phyloP scores from a whole-genome alignment of 441 rosid species.

The Corymbia calophylla region DNA sequence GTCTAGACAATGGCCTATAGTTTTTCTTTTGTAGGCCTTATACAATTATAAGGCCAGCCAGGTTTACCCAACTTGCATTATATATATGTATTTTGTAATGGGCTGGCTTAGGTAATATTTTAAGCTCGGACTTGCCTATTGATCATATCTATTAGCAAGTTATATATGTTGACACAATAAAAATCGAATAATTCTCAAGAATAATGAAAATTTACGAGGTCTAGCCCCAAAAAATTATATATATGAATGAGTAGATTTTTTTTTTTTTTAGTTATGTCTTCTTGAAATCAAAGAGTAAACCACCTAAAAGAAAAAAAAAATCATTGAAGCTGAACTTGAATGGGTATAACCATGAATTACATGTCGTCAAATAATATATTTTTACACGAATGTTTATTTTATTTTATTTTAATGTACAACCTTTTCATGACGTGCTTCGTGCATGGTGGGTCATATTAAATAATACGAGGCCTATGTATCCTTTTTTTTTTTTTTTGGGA shows the following conservation, averaged over 20 bases:
- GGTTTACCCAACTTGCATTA: neutral
- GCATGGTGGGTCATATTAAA: neutral
- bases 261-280: neutral
- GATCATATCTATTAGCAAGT: no score
- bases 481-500: neutral
- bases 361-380: neutral
- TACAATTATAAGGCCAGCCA: neutral
- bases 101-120: neutral
- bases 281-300: neutral
- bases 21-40: no score
- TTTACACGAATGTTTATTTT: neutral
- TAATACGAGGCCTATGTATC: accelerated
- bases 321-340: neutral
- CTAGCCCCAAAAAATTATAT: neutral
- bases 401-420: accelerated
- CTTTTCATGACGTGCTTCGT: neutral
- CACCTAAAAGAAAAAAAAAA: neutral
- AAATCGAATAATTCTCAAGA: no score
- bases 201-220: neutral
- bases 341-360: neutral
- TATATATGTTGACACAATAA: neutral
- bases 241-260: neutral
- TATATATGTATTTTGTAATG: no score
- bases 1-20: neutral
- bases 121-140: no score